A percentile compares a stretch with the other conserved stretches of the same genome.
Evolutionary conservation across 208 protist genomes (phyloP).

Genomic region (Tritrichomonas musculus): DNA sequence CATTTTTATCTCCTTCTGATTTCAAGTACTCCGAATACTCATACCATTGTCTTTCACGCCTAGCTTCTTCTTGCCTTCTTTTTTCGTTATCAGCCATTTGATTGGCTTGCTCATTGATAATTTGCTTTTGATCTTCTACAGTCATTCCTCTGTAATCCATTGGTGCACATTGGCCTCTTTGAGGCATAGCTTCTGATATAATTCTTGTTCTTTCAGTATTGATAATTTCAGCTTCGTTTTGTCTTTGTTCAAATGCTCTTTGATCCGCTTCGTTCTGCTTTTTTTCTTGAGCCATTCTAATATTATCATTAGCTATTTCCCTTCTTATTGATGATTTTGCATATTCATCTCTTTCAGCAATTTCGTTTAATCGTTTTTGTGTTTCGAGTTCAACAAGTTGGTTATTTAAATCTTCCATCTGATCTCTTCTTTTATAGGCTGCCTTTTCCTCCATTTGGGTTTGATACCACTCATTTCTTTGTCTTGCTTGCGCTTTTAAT

Average conservation of each 20-base stretch:
- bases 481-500: background rate
- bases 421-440: background rate
- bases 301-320: background rate
- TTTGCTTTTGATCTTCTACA: background rate
- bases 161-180: background rate
- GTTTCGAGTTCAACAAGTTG: constrained; percentile 1
- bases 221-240: background rate
- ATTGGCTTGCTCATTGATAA: background rate
- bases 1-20: background rate
- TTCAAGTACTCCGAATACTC: background rate
- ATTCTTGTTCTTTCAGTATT: background rate
- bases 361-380: background rate
- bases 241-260: background rate
- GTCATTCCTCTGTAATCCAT: constrained; percentile 7
- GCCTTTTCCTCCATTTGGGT: background rate
- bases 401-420: background rate
- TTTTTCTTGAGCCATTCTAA: background rate
- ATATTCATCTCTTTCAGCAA: background rate
- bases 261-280: background rate
- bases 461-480: background rate
- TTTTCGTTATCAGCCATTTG: background rate
- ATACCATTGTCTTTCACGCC: background rate
- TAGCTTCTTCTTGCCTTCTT: background rate
- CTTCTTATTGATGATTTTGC: background rate
- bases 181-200: background rate